phyloP scores from a whole-genome alignment of 2,329 filamentous ascomycete species.

The Pseudogymnoascus sp. region DNA sequence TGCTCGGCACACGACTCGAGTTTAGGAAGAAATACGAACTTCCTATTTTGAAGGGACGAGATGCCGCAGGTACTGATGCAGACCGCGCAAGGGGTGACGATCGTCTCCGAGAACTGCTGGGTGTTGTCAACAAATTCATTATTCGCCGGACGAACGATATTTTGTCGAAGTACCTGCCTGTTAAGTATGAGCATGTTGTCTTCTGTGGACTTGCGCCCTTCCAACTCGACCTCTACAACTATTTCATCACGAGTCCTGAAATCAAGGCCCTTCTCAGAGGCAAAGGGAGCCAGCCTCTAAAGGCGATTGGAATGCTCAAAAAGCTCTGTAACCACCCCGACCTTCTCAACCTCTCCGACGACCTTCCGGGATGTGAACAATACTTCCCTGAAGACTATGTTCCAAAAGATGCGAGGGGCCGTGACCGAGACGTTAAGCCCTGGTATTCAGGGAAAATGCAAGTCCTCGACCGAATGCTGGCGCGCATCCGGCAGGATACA shows the following conservation, averaged over 20 bases:
- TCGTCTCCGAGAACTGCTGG: conserved; percentile 70
- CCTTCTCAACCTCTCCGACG: conserved; percentile 71
- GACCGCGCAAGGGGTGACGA: conserved; percentile 79
- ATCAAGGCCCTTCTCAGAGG: conserved; percentile 87
- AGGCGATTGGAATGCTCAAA: conserved; percentile 93
- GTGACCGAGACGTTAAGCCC: conserved; percentile 84
- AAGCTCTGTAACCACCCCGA: conserved; percentile 98
- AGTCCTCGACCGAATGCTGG: conserved; percentile 95
- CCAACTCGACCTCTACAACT: conserved; percentile 88
- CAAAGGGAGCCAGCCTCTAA: conserved; percentile 91
- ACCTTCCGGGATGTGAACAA: conserved; percentile 79
- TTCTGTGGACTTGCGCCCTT: conserved; percentile 94
- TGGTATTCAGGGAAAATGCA: conserved; percentile 99
- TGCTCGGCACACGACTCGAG: conserved; percentile 80
- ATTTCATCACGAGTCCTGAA: conserved; percentile 92
- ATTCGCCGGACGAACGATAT: conserved; percentile 97
- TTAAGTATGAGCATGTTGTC: conserved; percentile 98
- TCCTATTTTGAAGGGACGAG: conserved; percentile 83
- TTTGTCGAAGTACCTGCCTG: conserved; percentile 89
- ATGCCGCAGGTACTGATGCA: conserved; percentile 77
- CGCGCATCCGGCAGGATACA: conserved; percentile 87
- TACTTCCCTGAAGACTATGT: conserved; percentile 81
- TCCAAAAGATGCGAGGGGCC: conserved; percentile 76
- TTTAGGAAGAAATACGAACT: conserved; percentile 93
- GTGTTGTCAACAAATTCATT: conserved; percentile 93